Percentiles rank a stretch among this genome's conserved stretches.
phyloP scores from a whole-genome alignment of 108 stramenopile genomes.

The Nitzschia palea region DNA sequence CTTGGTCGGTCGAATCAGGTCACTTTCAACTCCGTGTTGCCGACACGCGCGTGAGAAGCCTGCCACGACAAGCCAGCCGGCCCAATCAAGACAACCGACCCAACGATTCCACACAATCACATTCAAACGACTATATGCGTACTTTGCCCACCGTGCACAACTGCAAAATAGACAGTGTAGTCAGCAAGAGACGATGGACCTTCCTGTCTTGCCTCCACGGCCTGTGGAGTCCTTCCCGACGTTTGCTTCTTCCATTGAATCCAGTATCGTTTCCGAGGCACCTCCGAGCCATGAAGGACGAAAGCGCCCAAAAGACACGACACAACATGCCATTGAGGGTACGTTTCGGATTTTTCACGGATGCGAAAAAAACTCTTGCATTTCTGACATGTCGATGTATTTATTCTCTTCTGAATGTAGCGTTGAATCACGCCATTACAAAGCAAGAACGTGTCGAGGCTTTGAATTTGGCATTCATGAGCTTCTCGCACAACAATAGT shows the following conservation, averaged over 20 bases:
- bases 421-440: conserved; percentile 33
- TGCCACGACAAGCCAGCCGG: no score
- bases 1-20: no score
- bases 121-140: no score
- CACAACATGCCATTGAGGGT: conserved; percentile 13
- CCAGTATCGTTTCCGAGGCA: neutral
- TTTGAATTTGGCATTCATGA: conserved; percentile 17
- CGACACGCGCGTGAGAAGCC: no score
- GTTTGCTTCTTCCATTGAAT: conserved; percentile 15
- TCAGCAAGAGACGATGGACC: conserved; percentile 1
- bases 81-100: no score
- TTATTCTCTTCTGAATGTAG: conserved; percentile 3
- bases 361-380: neutral
- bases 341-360: conserved; percentile 1
- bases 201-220: conserved; percentile 8
- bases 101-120: no score
- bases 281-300: no score
- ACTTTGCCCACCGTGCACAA: no score
- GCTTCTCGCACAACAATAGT: conserved; percentile 31
- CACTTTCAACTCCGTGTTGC: no score
- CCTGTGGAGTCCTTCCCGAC: conserved; percentile 14
- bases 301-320: neutral
- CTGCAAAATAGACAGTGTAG: no score
- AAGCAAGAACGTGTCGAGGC: conserved; percentile 24
- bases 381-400: neutral